These are phyloP conservation scores for Penicillium sp. DNA, from an alignment of 2,329 filamentous ascomycete genomes.

Conservation along the genomic window DNA sequence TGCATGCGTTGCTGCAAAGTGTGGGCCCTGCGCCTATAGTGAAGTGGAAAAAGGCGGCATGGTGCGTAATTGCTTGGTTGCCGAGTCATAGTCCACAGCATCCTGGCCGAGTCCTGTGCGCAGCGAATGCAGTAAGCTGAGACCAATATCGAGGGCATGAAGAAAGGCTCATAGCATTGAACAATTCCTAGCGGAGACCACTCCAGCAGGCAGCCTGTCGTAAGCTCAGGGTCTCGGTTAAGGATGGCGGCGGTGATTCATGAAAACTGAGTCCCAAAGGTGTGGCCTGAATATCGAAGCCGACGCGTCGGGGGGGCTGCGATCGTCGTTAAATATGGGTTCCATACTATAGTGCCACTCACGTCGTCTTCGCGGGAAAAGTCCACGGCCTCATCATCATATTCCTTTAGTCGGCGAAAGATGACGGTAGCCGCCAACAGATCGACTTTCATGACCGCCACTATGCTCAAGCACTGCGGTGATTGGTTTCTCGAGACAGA, in stretches of 20 bases:
- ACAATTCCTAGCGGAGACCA: constrained; percentile 35
- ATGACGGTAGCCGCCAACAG: constrained; percentile 44
- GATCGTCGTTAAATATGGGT: constrained; percentile 9
- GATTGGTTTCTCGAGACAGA: constrained; percentile 41
- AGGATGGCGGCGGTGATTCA: constrained; percentile 27
- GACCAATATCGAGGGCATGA: constrained; percentile 26
- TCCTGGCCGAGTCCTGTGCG: constrained; percentile 33
- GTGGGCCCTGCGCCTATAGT: constrained; percentile 19
- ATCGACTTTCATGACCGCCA: constrained; percentile 41
- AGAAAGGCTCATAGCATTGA: constrained; percentile 28
- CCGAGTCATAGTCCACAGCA: constrained; percentile 42
- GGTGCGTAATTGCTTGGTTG: constrained; percentile 40
- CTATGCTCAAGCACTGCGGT: constrained; percentile 40
- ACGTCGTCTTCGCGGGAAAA: background rate
- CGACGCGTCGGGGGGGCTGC: constrained; percentile 22
- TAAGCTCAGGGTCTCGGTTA: constrained; percentile 26
- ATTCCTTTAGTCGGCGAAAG: constrained; percentile 42
- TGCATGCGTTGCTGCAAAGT: constrained; percentile 14
- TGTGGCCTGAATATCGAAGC: constrained; percentile 23
- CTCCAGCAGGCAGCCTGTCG: constrained; percentile 28
- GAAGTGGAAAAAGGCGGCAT: constrained; percentile 26
- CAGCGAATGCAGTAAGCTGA: constrained; percentile 29
- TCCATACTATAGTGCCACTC: background rate
- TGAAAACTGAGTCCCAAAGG: constrained; percentile 24
- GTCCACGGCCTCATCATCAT: constrained; percentile 32